Evolutionary conservation across 2,329 filamentous ascomycete species (phyloP), one percentile per base, ranked within the genome.

Genomic region (Ascochyta lentis): DNA sequence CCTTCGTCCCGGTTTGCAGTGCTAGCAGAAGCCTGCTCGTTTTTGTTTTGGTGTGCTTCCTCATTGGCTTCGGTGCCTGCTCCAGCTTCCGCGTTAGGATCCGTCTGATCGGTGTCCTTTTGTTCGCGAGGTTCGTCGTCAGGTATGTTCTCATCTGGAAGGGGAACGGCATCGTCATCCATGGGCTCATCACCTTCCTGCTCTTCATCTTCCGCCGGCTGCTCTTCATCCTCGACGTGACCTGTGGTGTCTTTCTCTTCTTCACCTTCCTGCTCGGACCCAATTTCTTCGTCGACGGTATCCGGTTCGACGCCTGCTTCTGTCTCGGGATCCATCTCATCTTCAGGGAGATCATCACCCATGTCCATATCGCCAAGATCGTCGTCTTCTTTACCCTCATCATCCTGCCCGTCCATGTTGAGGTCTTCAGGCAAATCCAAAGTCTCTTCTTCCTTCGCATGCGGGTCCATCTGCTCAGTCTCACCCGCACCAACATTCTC

Each of bases 371-470:
- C 69, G 2, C 66, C 69, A 38, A 68, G 49, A 35, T 68, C 64
- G 35, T 79, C 77, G 60, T 85, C 82, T 2, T 82, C 82, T 49
- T 90, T 75, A 50, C 86, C 80, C 4, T 84, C 84, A 16, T 83
- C 81, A 8, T 78, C 84, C 26, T 90, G 80, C 8, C 85, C 89
- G 61, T 94, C 89, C 51, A 95, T 83, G 54, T 96, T 88, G 82
- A 97, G 89, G 61, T 96, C 91, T 38, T 96, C 92, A 0, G 92
- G 92, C 22, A 96, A 80, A 41, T 93, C 92, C 56, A 96, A 80
- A 2, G 89, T 87, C 57, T 96, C 88, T 65, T 92, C 88, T 71
- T 96, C 89, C 64, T 94, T 85, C 2, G 91, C 85, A 66, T 94
- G 89, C 47, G 92, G 89, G 73, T 91, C 88, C 56, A 85, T 83